Evolutionary conservation across 1,284 basidiomycete genomes (phyloP).

Genomic region (Cryptococcus wingfieldii): DNA sequence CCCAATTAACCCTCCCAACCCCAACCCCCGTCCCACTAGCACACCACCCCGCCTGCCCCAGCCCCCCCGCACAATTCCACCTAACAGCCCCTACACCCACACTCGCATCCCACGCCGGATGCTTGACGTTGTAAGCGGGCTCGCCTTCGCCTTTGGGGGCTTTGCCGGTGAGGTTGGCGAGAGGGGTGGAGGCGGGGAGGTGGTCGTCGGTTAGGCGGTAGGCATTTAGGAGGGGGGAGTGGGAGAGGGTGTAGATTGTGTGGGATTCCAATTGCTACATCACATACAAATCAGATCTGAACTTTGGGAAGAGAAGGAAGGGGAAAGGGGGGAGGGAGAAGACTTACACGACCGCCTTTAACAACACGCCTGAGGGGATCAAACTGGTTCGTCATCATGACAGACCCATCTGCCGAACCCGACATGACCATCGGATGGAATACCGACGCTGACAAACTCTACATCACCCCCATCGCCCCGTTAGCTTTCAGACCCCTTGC

Average conservation of each 20-base stretch:
- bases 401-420: constrained; percentile 72
- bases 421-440: constrained; percentile 80
- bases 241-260: constrained; percentile 80
- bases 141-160: background rate
- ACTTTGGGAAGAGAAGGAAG: background rate
- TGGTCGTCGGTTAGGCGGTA: constrained; percentile 81
- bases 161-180: background rate
- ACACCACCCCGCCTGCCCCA: constrained; percentile 62
- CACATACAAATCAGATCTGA: background rate
- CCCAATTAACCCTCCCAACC: constrained; percentile 72
- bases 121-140: constrained; percentile 5
- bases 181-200: constrained; percentile 55
- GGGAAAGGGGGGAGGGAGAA: background rate
- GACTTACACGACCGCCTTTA: background rate
- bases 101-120: constrained; percentile 64
- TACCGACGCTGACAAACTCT: constrained; percentile 72
- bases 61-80: constrained; percentile 73
- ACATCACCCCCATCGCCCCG: background rate
- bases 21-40: constrained; percentile 78
- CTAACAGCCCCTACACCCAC: constrained; percentile 68
- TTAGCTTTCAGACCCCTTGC: too few species aligned
- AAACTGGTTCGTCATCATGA: constrained; percentile 44
- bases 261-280: constrained; percentile 68
- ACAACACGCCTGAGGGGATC: background rate
- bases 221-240: constrained; percentile 64